phyloP scores from a whole-genome alignment of 208 protist species.

The Zelonia costaricensis region DNA sequence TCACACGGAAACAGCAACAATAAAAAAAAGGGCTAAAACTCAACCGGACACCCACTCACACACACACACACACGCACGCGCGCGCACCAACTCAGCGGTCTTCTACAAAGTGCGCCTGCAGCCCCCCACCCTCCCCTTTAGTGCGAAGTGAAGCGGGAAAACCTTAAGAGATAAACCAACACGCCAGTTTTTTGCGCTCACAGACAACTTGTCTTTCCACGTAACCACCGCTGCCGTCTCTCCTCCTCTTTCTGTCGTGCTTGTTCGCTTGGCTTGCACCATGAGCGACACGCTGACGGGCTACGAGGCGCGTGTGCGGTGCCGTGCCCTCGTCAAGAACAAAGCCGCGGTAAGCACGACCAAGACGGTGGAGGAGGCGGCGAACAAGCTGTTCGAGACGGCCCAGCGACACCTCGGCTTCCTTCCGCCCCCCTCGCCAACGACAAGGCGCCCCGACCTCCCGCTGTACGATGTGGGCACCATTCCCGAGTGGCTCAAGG shows the following conservation, averaged over 20 bases:
- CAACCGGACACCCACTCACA: too few species aligned
- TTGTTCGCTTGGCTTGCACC: not conserved
- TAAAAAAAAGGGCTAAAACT: too few species aligned
- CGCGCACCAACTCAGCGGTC: too few species aligned
- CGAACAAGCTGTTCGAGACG: slow-evolving; percentile 21
- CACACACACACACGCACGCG: too few species aligned
- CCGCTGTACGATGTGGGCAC: slow-evolving; percentile 46
- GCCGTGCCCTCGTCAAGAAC: slow-evolving; percentile 10
- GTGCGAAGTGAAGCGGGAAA: too few species aligned
- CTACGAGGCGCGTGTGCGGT: slow-evolving; percentile 19
- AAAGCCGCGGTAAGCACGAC: slow-evolving; percentile 4
- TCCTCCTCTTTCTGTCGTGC: not conserved
- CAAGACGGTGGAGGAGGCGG: slow-evolving; percentile 18
- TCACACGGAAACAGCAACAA: too few species aligned
- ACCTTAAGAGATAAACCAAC: too few species aligned
- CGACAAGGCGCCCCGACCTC: slow-evolving; percentile 6
- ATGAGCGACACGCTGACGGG: slow-evolving; percentile 20
- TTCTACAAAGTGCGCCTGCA: too few species aligned
- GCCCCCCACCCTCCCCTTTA: too few species aligned
- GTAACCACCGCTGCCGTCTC: too few species aligned
- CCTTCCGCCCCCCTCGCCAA: slow-evolving; percentile 1
- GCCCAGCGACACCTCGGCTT: slow-evolving; percentile 15
- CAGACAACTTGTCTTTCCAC: too few species aligned
- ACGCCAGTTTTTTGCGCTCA: too few species aligned
- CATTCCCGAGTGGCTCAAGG: slow-evolving; percentile 45